Base-by-base conservation (phyloP, 1,284 basidiomycete genomes). In the Mycosarcoma maydis region DNA sequence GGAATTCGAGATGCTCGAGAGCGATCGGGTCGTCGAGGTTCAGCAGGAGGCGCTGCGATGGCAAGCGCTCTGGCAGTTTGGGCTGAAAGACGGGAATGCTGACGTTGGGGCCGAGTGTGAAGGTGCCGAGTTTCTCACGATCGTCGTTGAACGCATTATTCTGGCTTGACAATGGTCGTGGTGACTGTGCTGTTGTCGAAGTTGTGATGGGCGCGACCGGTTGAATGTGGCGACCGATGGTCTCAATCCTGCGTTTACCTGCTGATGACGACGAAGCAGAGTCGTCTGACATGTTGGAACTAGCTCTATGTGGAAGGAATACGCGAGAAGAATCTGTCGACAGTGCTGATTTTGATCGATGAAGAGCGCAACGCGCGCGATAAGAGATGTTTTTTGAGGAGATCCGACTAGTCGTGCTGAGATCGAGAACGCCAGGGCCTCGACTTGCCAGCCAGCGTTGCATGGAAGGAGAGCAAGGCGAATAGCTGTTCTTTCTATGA, bases 1-100 rank as follows among this genome's bases (percentile, higher is more conserved):
- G 52, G 47, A 78, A 81, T 51, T 79, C 78, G 50, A 81, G 73
- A 42, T 80, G 75, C 50, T 79, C 77, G 10, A 77, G 59, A 17
- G 77, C 76, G 52, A 76, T 61, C 8, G 79, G 73, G 32, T 81
- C 78, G 34, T 76, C 62, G 8, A 77, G 57, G 43, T 79, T 72
- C 38, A 81, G 72, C 22, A 80, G 60, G 5, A 80, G 68, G 2
- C 77, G 69, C 23, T 70, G 51, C 7, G 75, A 53, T 2, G 80
- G 77, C 8, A 81, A 48, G 24, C 80, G 67, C 24, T 55, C 46
- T 1, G 67, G 64, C 36, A 67, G 60, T n/a, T 72, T 68, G 10
- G 78, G 72, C 16, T 47, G 43, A 36, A 73, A 74, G 33, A 81
- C 73, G 10, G 80, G 77, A 11, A 81, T 78, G 23, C 61, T 32